Evolutionary conservation across 768 basidiomycete species (phyloP).

Genomic region (Tulasnella sp.): DNA sequence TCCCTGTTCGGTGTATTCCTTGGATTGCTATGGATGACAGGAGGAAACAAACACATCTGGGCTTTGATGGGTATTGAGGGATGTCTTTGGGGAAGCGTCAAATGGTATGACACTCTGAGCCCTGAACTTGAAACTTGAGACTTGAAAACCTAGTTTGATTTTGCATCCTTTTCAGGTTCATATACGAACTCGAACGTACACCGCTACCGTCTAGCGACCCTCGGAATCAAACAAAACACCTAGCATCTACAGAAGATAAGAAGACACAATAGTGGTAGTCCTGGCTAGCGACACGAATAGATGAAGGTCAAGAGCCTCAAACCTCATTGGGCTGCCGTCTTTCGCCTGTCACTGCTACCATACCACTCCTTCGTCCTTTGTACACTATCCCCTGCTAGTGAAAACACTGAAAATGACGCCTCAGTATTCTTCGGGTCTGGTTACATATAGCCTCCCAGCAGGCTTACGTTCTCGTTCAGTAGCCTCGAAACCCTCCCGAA

Average conservation of each 20-base stretch:
- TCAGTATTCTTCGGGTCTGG: background rate
- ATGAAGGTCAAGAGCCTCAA: too few relatives aligned
- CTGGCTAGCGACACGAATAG: too few relatives aligned
- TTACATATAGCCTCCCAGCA: too few relatives aligned
- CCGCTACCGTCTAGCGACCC: constrained; percentile 18
- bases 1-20: constrained; percentile 49
- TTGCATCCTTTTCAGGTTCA: constrained; percentile 39
- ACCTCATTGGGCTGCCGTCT: too few relatives aligned
- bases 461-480: constrained; percentile 84
- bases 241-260: constrained; percentile 14
- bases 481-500: constrained; percentile 85
- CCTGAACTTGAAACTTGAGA: too few relatives aligned
- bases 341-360: constrained; percentile 52
- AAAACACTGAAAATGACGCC: constrained; percentile 50
- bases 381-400: constrained; percentile 71
- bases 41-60: constrained; percentile 56
- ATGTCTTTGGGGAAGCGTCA: constrained; percentile 65
- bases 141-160: background rate
- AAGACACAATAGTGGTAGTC: too few relatives aligned
- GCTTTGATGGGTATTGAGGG: constrained; percentile 53
- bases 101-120: constrained; percentile 63
- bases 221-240: constrained; percentile 18
- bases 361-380: constrained; percentile 75
- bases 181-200: constrained; percentile 45
- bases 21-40: constrained; percentile 46